Base-by-base conservation (phyloP, 441 rosid species). In the Melastoma candidum region DNA sequence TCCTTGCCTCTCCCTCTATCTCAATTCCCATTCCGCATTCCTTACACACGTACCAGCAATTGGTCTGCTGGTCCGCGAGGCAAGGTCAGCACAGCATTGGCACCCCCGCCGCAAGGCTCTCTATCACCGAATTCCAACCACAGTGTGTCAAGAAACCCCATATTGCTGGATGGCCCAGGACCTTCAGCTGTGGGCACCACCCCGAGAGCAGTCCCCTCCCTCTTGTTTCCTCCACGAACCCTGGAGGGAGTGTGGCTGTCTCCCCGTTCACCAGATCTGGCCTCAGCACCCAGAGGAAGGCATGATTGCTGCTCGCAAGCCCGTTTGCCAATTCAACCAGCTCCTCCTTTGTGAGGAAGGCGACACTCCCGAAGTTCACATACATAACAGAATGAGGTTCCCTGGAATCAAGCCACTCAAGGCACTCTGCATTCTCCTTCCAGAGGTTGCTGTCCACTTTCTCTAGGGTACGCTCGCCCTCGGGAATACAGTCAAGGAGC, bases 131-230 rank as follows among this genome's bases (percentile, higher is more conserved):
- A 12, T 56, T 56, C 50, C 59, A 56, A 3, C 59, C 59, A 1
- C 49, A 39, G 27, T 56, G 59, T 6, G 59, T 56, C 26, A 56
- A 12, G 59, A 56, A 56, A 48, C 44, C 9, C 29, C 59, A 49
- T 11, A 56, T 22, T 1, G 59, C 24, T 4, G 17, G 6, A 41
- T 56, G 59, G 29, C 39, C 24, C 11, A 56, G 58, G 14, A 54
- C 58, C 6, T 54, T 44, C 29, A 14, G 12, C 27, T 54, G 58
- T 0, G 36, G 36, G 25, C 58, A 54, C 58, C 58, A 54, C 11
- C 32, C 26, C 10, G 32, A 47, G 17, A 54, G 24, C 27, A 54
- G 22, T 12, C 58, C 48, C 27, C 13, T 17, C 24, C 12, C 58
- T 24, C 47, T 17, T 13, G 32, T 24, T n/a, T 44, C 58, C 48